Conservation (phyloP, 2,329 filamentous ascomycete species). For the Lojkania enalia region DNA sequence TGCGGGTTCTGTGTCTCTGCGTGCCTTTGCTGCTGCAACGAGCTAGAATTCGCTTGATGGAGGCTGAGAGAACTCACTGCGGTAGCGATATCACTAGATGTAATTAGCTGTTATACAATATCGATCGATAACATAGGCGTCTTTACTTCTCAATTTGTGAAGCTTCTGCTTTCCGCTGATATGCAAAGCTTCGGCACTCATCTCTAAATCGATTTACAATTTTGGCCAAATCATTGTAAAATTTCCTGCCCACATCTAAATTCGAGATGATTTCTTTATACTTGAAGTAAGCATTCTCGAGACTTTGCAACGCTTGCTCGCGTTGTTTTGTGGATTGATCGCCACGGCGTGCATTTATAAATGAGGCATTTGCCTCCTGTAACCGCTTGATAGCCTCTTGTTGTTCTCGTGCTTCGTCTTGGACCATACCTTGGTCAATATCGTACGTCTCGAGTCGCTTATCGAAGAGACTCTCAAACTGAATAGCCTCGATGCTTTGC, state of each 20-base stretch:
- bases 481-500: constrained; percentile 80
- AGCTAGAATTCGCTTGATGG: constrained; percentile 45
- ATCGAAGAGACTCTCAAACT: constrained; percentile 92
- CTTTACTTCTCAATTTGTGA: constrained; percentile 74
- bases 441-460: constrained; percentile 81
- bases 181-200: constrained; percentile 75
- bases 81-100: constrained; percentile 58
- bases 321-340: constrained; percentile 72
- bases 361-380: constrained; percentile 75
- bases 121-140: not conserved
- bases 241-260: constrained; percentile 87
- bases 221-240: constrained; percentile 93
- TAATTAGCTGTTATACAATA: constrained; percentile 14
- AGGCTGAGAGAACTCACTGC: constrained; percentile 64
- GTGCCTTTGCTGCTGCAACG: constrained; percentile 51
- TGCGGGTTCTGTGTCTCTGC: constrained; percentile 61
- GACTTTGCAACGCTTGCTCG: constrained; percentile 80
- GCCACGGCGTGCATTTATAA: constrained; percentile 70
- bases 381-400: constrained; percentile 70
- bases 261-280: constrained; percentile 96
- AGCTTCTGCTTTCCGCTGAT: constrained; percentile 79
- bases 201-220: constrained; percentile 86
- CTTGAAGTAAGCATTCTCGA: constrained; percentile 91
- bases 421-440: constrained; percentile 70
- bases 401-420: constrained; percentile 76